Evolutionary conservation across 768 basidiomycete genomes (phyloP).

Genomic region (Pisolithus orientalis): DNA sequence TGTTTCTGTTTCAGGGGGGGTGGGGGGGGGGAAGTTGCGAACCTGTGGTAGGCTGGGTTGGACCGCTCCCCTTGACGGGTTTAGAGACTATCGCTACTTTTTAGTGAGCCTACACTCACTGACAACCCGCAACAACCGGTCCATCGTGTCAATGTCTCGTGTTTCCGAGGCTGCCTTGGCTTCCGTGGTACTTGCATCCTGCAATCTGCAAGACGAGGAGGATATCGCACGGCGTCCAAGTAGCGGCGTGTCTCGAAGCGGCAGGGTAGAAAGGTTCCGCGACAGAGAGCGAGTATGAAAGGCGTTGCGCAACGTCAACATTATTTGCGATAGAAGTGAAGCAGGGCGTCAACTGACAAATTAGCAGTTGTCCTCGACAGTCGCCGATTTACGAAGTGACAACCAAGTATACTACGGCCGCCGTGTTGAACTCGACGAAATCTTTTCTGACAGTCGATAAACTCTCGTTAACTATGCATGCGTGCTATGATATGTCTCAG

Average conservation of each 20-base stretch:
- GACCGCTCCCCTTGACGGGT: slow-evolving; percentile 34
- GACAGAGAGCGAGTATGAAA: too few relatives aligned
- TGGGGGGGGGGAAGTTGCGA: slow-evolving; percentile 7
- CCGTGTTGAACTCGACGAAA: too few relatives aligned
- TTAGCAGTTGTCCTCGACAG: too few relatives aligned
- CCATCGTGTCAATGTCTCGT: slow-evolving; percentile 53
- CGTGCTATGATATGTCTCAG: too few relatives aligned
- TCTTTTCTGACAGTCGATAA: too few relatives aligned
- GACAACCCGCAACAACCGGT: slow-evolving; percentile 46
- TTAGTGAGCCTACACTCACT: slow-evolving; percentile 37
- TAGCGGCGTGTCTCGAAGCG: background rate
- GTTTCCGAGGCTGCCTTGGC: slow-evolving; percentile 39
- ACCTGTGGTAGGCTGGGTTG: slow-evolving; percentile 51
- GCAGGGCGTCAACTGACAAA: too few relatives aligned
- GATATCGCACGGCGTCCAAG: background rate
- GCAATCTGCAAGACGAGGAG: background rate
- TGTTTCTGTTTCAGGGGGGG: background rate
- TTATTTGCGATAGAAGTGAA: too few relatives aligned
- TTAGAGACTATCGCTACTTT: background rate
- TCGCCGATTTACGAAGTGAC: too few relatives aligned
- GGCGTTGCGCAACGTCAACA: too few relatives aligned
- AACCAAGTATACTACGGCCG: too few relatives aligned
- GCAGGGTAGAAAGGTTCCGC: background rate
- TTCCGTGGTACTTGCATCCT: slow-evolving; percentile 6
- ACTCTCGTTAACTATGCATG: too few relatives aligned